phyloP scores from a whole-genome alignment of 208 protist genomes.

The Willaertia magna region DNA sequence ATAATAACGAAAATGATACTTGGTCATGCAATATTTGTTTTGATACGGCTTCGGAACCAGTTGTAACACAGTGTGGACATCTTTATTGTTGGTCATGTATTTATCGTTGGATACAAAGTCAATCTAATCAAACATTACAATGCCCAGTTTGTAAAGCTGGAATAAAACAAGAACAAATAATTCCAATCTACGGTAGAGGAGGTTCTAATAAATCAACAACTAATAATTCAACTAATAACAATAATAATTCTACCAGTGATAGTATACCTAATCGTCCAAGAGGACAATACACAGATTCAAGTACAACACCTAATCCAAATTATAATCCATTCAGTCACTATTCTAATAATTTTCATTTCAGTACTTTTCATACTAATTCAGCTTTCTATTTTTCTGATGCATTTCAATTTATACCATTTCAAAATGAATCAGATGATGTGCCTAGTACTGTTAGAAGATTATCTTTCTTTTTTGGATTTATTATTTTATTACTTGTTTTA shows the following conservation, averaged over 20 bases:
- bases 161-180: conserved; percentile 25
- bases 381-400: neutral
- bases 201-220: neutral
- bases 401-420: neutral
- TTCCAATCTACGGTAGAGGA: conserved; percentile 32
- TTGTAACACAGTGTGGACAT: neutral
- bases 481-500: neutral
- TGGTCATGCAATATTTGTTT: conserved; percentile 11
- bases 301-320: neutral
- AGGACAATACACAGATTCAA: neutral
- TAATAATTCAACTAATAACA: too few species aligned
- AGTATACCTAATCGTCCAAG: neutral
- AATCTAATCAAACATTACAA: conserved; percentile 17
- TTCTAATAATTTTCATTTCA: neutral
- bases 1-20: neutral
- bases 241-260: neutral
- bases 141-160: conserved; percentile 33
- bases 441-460: neutral
- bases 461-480: neutral
- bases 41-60: neutral
- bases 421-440: neutral
- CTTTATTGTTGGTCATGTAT: neutral
- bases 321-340: neutral
- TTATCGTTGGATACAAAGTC: conserved; percentile 16
- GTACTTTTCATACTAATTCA: neutral